Evolutionary conservation across 441 rosid species (phyloP), one percentile per base, ranked within the genome.

Genomic region (Rhodomyrtus psidioides): DNA sequence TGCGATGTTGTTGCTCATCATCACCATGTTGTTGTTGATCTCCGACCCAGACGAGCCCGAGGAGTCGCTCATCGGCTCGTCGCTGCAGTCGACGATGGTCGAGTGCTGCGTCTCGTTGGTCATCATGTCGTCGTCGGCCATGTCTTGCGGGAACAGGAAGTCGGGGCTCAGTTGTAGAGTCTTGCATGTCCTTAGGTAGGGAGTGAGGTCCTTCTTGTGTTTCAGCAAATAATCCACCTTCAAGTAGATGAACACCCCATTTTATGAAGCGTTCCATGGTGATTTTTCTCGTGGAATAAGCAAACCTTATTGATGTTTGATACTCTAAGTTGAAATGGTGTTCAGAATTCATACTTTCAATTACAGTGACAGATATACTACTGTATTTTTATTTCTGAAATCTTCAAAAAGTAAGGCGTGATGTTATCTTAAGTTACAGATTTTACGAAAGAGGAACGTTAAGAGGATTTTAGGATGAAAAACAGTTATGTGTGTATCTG

Each of bases 171-270:
- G 96, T 39, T 93, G 93, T 76, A 97, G 90, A 9, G 93, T 87
- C 82, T 90, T 94, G 91, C 99, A 96, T 85, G 74, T 91, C 91
- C 89, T 94, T 27, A 97, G 79, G 87, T 89, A 96, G 86, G 94
- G 94, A 14, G 93, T 88, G 6, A 97, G 91, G 89, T 95, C 96
- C 84, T 88, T 92, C 90, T 90, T 93, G 86, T 95, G 95, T 89
- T 93, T 96, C 90, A 96, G 88, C 88, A 94, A 94, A 88, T 93
- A 96, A 82, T 97, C 99, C 93, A 97, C 96, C 99, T 97, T 49
- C 83, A 4, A 51, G 83, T 30, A n/a, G 23, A 54, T 1, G 16
- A 46, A 39, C 79, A 70, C 2, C 39, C 8, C 12, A 39, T 2
- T 39, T 39, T 70, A 70, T 24, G 42, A 70, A 10, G n/a, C 79